Conservation (phyloP, 768 basidiomycete genomes). For the Pleurotus sapidus region DNA sequence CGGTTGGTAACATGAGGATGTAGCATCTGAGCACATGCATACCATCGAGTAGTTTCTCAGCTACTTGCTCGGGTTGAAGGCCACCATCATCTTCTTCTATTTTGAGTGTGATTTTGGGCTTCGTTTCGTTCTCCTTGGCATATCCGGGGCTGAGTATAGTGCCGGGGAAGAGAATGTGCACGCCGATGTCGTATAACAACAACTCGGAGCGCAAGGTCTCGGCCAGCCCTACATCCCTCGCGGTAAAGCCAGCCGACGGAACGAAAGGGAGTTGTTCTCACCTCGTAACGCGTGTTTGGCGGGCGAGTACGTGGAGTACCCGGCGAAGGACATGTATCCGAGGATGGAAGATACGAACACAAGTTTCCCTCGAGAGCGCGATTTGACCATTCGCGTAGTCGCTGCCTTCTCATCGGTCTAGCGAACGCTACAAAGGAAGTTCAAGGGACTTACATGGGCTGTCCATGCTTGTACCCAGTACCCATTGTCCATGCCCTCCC, state of each 20-base stretch:
- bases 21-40: background rate
- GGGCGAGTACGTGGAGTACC: conserved; percentile 67
- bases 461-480: conserved; percentile 59
- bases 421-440: background rate
- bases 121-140: conserved; percentile 58
- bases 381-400: conserved; percentile 49
- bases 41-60: conserved; percentile 50
- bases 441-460: conserved; percentile 39
- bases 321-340: conserved; percentile 59
- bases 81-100: conserved; percentile 67
- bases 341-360: conserved; percentile 63
- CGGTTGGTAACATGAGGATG: background rate
- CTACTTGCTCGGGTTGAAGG: conserved; percentile 49
- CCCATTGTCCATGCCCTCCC: conserved; percentile 50
- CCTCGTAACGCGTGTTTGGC: conserved; percentile 74
- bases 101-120: conserved; percentile 63
- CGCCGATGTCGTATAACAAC: conserved; percentile 57
- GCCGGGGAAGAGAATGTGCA: conserved; percentile 68
- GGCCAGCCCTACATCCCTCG: conserved; percentile 49
- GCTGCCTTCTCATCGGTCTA: conserved; percentile 40
- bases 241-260: background rate
- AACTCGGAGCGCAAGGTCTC: conserved; percentile 69
- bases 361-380: conserved; percentile 50
- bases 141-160: conserved; percentile 69
- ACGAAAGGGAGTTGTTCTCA: conserved; percentile 20